Base-by-base conservation (phyloP, 2,329 filamentous ascomycete species). In the Fusarium sp. region DNA sequence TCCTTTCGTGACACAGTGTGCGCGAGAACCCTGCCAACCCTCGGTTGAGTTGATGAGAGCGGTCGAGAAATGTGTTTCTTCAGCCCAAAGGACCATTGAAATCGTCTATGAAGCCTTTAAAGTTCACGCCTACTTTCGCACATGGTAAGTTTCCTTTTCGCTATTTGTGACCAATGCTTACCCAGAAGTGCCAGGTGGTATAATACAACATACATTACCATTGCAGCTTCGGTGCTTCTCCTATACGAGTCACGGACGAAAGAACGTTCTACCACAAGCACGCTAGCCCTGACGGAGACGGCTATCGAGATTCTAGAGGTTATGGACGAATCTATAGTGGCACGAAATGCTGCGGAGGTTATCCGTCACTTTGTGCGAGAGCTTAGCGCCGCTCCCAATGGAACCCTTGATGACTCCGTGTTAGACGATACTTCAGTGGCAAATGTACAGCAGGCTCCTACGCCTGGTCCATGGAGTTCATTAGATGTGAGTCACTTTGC, bases 261-360 rank as follows among this genome's bases (percentile, higher is more conserved):
- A 23, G 38, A 57, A 12, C 57, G 44, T 4, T 13, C 56, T 6
- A 10, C 18, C 1, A 33, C 38, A 40, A 34, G 11, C 20, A 41
- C 26, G 1, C 15, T 50, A 2, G 18, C 26, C 13, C 8, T 62
- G 3, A 36, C 57, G 4, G 58, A 57, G 6, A 57, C 42, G 0
- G 58, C 58, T 0, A 50, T 62, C 3, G 58, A 57, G 33, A 57
- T 62, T 8, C 53, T 62, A 4, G 53, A 57, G 6, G 37, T 51
- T 1, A 62, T 57, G 58, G 58, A 62, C 2, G 58, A 62, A n/a
- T 62, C 57, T 4, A 28, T 61, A 36, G 57, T 61, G 8, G 52
- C 52, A 4, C 37, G 36, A n/a, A 47, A 45, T 20, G 57, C 57
- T n/a, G 57, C 38, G 51, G 51, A 61, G 12, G 52, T 61, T 16